These are phyloP conservation scores for Spathaspora hagerdaliae DNA, from an alignment of 805 yeast species.

Conservation along the genomic window DNA sequence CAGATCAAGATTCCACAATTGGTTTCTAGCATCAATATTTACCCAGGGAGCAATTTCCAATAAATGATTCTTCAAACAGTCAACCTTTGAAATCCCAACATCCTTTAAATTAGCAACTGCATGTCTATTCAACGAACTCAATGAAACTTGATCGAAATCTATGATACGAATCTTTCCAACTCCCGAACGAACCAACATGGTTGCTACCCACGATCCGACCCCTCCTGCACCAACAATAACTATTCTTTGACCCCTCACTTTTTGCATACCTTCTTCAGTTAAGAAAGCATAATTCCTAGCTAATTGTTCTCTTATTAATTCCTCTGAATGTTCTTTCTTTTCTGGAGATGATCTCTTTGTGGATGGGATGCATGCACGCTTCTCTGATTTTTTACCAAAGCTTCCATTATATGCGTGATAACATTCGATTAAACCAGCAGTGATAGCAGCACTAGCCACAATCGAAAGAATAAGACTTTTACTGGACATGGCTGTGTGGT, in stretches of 20 bases:
- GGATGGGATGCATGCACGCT: background rate
- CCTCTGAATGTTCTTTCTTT: constrained; percentile 43
- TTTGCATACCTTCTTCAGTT: constrained; percentile 77
- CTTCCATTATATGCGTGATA: constrained; percentile 20
- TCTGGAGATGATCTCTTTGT: background rate
- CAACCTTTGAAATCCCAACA: constrained; percentile 91
- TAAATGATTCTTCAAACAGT: constrained; percentile 67
- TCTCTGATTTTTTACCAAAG: too few relatives aligned
- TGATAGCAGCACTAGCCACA: constrained; percentile 26
- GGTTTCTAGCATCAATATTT: constrained; percentile 69
- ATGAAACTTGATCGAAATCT: constrained; percentile 94
- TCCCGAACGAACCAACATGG: constrained; percentile 91
- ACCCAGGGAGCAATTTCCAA: constrained; percentile 90
- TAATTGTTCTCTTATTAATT: constrained; percentile 81
- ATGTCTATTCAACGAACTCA: constrained; percentile 89
- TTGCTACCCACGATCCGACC: constrained; percentile 94
- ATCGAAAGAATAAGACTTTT: constrained; percentile 14
- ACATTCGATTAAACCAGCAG: constrained; percentile 34
- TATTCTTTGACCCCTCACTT: constrained; percentile 65
- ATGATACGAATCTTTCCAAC: constrained; percentile 72
- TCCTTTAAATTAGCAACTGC: constrained; percentile 89
- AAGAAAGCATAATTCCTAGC: constrained; percentile 92
- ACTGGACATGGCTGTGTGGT: constrained; percentile 1
- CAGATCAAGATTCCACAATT: constrained; percentile 66
- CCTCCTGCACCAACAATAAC: constrained; percentile 96